Evolutionary conservation across 352 stramenopile species (phyloP), one percentile per base, ranked within the genome.

Genomic region (Phytopythium vexans): DNA sequence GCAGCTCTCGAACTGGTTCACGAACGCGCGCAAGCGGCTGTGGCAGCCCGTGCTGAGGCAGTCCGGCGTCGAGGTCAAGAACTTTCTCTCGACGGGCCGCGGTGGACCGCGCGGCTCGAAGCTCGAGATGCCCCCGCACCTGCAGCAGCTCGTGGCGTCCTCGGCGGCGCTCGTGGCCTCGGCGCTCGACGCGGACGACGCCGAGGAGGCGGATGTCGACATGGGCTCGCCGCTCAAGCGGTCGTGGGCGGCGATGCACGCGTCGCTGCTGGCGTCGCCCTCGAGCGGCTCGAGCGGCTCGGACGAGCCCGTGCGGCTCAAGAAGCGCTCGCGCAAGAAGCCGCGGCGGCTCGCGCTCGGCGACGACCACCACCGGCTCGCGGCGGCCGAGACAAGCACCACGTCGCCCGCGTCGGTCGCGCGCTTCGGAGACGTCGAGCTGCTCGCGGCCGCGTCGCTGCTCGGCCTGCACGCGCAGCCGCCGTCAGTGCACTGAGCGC

Each of bases 1-100:
- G 54, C 85, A 94, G 73, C 72, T 94, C 45, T 93, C 85, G 27
- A 94, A 94, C 67, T 94, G 85, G 85, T 94, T 94, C 55, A 94
- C 85, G 14, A 94, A 94, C 51, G 85, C 85, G n/a, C 80, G 85
- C 33, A 94, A 94, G 59, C 78, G 85, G 2, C 68, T 94, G 10
- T 94, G 85, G 85, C 82, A 94, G 56, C 85, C 85, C 8, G 82
- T 94, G 58, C 59, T 94, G 46, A 78, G 85, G 3, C 85, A 94
- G 52, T 92, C 80, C 11, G 85, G 85, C 14, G 85, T 94, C n/a
- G 85, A 94, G 61, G 85, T 94, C 50, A 94, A 94, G 64, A 92
- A 93, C 54, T 94, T 94, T 49, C 35, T 94, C 8, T 93, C 82
- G 1, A 94, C 85, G 4, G 85, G 85, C 7, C 82, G 85, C 34